Percentiles rank a stretch among this genome's conserved stretches.
These are phyloP conservation scores for Tuber magnatum DNA, from an alignment of 495 filamentous ascomycete species.

Conservation along the genomic window DNA sequence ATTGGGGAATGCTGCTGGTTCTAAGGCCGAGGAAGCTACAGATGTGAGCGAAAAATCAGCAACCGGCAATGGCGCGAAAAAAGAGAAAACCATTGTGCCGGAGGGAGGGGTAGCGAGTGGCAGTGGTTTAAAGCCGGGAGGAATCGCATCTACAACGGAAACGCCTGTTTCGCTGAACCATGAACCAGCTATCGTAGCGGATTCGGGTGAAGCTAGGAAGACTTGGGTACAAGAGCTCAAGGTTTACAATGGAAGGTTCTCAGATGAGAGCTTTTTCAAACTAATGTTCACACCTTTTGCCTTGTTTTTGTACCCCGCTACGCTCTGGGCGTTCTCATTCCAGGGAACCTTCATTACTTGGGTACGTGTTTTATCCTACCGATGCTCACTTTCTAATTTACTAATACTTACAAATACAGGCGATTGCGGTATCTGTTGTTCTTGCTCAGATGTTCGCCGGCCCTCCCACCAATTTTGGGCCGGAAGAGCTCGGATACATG, in stretches of 20 bases:
- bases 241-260: slow-evolving; percentile 43
- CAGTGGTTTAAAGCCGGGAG: neutral
- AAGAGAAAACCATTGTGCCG: slow-evolving; percentile 6
- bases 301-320: slow-evolving; percentile 44
- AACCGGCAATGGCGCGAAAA: neutral
- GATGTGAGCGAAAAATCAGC: neutral
- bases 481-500: slow-evolving; percentile 44
- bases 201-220: slow-evolving; percentile 37
- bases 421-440: slow-evolving; percentile 43
- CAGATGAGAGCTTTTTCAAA: slow-evolving; percentile 42
- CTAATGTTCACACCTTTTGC: slow-evolving; percentile 43
- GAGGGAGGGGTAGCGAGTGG: slow-evolving; percentile 16
- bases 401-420: slow-evolving; percentile 20
- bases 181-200: neutral
- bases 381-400: neutral
- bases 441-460: slow-evolving; percentile 45
- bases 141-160: slow-evolving; percentile 10
- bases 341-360: slow-evolving; percentile 46
- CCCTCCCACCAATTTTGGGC: slow-evolving; percentile 44
- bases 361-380: slow-evolving; percentile 26
- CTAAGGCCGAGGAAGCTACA: neutral
- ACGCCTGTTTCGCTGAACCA: neutral
- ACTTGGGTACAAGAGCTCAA: slow-evolving; percentile 42
- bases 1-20: slow-evolving; percentile 6
- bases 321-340: slow-evolving; percentile 45